Evolutionary conservation across 1,139 yeast species (phyloP).

Genomic region (Geotrichum restrictum): DNA sequence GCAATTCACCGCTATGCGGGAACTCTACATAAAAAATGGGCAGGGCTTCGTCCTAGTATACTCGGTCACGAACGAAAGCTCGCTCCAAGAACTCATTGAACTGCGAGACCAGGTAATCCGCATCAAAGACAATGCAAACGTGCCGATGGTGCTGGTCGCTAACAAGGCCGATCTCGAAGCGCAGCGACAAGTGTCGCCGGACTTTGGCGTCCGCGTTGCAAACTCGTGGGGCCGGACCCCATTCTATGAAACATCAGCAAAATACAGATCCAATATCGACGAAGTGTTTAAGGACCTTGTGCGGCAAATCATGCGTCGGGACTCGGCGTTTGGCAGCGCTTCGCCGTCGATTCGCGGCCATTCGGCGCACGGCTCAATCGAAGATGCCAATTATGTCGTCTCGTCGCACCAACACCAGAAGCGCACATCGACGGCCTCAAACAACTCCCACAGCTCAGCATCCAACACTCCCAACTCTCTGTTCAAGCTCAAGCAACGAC

Average conservation of each 20-base stretch:
- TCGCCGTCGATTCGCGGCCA: slow-evolving; percentile 7
- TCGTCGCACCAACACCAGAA: slow-evolving; percentile 8
- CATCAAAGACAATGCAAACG: slow-evolving; percentile 58
- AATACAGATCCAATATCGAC: slow-evolving; percentile 77
- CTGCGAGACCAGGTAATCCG: slow-evolving; percentile 85
- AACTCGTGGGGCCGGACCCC: slow-evolving; percentile 89
- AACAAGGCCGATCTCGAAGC: slow-evolving; percentile 62
- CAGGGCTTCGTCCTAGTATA: slow-evolving; percentile 58
- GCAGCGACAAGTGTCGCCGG: slow-evolving; percentile 51
- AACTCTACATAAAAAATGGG: slow-evolving; percentile 50
- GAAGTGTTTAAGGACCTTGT: slow-evolving; percentile 87
- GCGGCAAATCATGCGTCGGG: slow-evolving; percentile 52
- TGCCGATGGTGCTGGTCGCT: slow-evolving; percentile 45
- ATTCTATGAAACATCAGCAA: slow-evolving; percentile 76
- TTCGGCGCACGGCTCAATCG: slow-evolving; percentile 19
- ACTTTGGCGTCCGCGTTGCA: slow-evolving; percentile 57
- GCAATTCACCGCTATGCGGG: slow-evolving; percentile 57
- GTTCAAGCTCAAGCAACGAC: slow-evolving; percentile 15
- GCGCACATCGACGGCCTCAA: slow-evolving; percentile 8
- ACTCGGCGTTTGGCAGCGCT: slow-evolving; percentile 29
- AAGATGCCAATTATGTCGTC: slow-evolving; percentile 13
- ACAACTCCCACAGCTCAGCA: slow-evolving; percentile 5
- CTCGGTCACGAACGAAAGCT: slow-evolving; percentile 77
- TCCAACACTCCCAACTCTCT: slow-evolving; percentile 4
- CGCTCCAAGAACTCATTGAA: slow-evolving; percentile 73